Evolutionary conservation across 768 basidiomycete species (phyloP), one percentile per base, ranked within the genome.

Genomic region (Rhodotorula taiwanensis): DNA sequence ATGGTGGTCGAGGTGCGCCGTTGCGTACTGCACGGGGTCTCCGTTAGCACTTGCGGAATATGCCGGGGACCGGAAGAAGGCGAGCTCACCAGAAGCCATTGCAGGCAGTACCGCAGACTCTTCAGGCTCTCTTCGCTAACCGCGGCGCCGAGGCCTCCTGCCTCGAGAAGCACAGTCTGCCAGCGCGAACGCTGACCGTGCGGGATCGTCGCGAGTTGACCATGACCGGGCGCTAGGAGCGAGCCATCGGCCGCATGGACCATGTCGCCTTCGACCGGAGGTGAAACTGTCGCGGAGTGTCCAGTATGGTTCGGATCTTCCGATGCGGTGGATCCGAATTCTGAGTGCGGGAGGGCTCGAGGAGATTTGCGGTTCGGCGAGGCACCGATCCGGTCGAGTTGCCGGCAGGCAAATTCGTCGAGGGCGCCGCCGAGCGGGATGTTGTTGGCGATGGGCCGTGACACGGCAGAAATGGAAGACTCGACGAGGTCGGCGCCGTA

Each of bases 111-210:
- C 73, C 84, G 84, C 44, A 94, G 76, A 56, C 87, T 79, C 58
- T 87, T 80, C 86, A 94, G 87, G 72, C 85, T 90, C 75, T 93
- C 91, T 66, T 92, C 89, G 74, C 89, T 90, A 36, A 93, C 79
- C 13, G 91, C 90, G 0, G 88, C 89, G 60, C 89, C 83, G 39
- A 94, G 79, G 0, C 90, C 90, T 31, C 72, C 72, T 13, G 89
- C 90, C 76, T 93, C 90, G 28, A 86, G 79, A 44, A 93, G 77
- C 31, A 92, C 81, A 0, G 86, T 82, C 70, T 91, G 89, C 89
- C 88, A 90, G 45, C 87, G 79, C 74, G 86, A 86, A n/a, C 89
- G 48, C 43, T 42, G 57, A 33, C 27, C 51, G 10, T n/a, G 33
- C 4, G 9, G 45, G 6, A 44, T 50, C 2, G 55, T 50, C 15